phyloP scores from a whole-genome alignment of 2,329 filamentous ascomycete species.

The Pseudofabraea citricarpa region DNA sequence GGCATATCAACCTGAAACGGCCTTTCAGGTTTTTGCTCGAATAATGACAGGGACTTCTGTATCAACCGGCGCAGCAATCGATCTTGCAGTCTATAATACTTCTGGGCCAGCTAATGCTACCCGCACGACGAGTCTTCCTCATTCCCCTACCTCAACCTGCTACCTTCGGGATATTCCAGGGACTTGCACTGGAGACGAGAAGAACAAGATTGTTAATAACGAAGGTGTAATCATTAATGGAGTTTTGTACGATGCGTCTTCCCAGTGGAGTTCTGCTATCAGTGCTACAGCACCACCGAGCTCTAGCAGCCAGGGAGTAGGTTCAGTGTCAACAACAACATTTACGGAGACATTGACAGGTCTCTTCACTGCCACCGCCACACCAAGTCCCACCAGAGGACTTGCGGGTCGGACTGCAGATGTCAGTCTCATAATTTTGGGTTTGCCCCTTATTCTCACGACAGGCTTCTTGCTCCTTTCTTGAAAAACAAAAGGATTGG shows the following conservation, averaged over 20 bases:
- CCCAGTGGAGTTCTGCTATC: conserved; percentile 32
- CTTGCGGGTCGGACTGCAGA: neutral
- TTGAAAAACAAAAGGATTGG: no score
- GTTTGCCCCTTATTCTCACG: neutral
- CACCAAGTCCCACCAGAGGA: conserved; percentile 20
- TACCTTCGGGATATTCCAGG: conserved; percentile 51
- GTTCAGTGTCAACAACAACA: conserved; percentile 18
- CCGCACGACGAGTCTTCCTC: conserved; percentile 46
- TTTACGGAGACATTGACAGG: conserved; percentile 26
- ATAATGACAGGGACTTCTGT: conserved; percentile 48
- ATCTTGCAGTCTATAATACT: conserved; percentile 49
- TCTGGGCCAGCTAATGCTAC: conserved; percentile 53
- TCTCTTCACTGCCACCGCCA: conserved; percentile 26
- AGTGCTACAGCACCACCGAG: conserved; percentile 12
- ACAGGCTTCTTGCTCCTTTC: neutral
- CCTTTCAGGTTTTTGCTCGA: conserved; percentile 52
- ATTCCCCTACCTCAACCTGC: conserved; percentile 48
- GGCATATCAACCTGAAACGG: conserved; percentile 49
- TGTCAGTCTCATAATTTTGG: neutral
- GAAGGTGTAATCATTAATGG: conserved; percentile 57
- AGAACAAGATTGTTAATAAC: conserved; percentile 39
- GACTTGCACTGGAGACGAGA: conserved; percentile 50
- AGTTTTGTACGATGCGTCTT: conserved; percentile 41
- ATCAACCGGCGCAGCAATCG: conserved; percentile 43
- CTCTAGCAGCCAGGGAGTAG: neutral